Conservation (phyloP, 768 basidiomycete species). For the Naganishia friedmannii region DNA sequence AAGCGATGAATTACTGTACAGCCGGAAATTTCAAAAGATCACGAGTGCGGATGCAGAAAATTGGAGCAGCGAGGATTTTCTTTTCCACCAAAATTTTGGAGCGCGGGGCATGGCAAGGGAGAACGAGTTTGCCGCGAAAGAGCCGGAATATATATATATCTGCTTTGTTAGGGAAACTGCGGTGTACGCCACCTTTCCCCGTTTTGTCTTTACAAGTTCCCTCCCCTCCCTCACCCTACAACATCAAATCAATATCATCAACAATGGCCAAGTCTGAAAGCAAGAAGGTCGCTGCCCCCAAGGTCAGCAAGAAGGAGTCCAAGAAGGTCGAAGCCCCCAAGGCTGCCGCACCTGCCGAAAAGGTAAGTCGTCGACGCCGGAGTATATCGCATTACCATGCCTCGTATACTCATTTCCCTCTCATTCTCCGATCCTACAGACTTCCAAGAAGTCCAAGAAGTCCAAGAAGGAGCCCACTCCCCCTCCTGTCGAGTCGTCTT, state of each 20-base stretch:
- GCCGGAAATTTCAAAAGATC: not conserved
- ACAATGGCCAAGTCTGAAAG: conserved; percentile 43
- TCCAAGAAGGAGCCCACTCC: conserved; percentile 44
- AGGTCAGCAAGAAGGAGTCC: conserved; percentile 21
- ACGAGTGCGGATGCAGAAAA: conserved; percentile 8
- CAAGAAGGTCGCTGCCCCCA: conserved; percentile 24
- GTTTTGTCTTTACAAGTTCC: not conserved
- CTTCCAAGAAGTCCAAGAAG: conserved; percentile 39
- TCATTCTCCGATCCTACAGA: not conserved
- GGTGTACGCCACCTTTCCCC: not conserved
- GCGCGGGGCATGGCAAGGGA: conserved; percentile 15
- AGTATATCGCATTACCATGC: conserved; percentile 9
- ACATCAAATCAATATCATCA: not conserved
- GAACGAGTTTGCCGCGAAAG: not conserved
- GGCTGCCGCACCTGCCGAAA: conserved; percentile 26
- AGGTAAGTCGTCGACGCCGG: conserved; percentile 29
- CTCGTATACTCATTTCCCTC: not conserved
- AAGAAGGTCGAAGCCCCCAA: conserved; percentile 22
- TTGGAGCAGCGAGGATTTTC: not conserved
- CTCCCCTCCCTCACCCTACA: not conserved
- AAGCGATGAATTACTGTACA: too few relatives aligned
- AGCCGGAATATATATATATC: not conserved
- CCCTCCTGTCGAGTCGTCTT: conserved; percentile 33
- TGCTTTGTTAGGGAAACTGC: not conserved
- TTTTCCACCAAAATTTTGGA: not conserved